phyloP scores from a whole-genome alignment of 768 basidiomycete genomes.

The Suillus plorans region DNA sequence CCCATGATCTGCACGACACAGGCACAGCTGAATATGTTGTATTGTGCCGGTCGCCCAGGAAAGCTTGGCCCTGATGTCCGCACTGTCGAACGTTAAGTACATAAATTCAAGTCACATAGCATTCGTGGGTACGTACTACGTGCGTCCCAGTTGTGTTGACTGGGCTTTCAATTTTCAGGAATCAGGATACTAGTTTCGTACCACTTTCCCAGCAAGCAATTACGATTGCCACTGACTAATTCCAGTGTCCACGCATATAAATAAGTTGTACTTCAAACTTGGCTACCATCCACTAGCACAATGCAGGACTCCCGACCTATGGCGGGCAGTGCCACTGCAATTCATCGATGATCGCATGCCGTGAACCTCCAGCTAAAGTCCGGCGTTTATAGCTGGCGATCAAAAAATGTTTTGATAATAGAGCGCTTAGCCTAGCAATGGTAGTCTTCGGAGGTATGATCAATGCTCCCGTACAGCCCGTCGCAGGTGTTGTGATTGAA shows the following conservation, averaged over 20 bases:
- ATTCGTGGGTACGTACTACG: neutral
- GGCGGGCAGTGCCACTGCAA: neutral
- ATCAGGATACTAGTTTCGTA: neutral
- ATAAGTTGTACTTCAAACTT: neutral
- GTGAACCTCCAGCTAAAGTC: conserved; percentile 5
- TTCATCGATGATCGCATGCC: neutral
- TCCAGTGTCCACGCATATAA: neutral
- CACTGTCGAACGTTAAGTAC: neutral
- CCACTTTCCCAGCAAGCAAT: neutral
- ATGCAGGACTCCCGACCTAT: neutral
- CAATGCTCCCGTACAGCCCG: conserved; percentile 36
- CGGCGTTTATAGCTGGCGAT: conserved; percentile 9
- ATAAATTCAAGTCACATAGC: neutral
- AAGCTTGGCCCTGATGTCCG: neutral
- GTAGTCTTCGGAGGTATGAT: conserved; percentile 18
- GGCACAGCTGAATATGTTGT: neutral
- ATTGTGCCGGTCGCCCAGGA: neutral
- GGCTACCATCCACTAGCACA: neutral
- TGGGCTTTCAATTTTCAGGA: neutral
- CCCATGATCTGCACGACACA: neutral
- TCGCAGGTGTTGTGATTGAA: conserved; percentile 20
- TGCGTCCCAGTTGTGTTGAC: neutral
- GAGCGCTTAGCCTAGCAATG: conserved; percentile 10
- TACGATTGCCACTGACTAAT: neutral
- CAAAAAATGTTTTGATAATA: conserved; percentile 10